These are phyloP conservation scores for Przewalskia tangutica DNA, from an alignment of 257 asterid species.

Conservation along the genomic window DNA sequence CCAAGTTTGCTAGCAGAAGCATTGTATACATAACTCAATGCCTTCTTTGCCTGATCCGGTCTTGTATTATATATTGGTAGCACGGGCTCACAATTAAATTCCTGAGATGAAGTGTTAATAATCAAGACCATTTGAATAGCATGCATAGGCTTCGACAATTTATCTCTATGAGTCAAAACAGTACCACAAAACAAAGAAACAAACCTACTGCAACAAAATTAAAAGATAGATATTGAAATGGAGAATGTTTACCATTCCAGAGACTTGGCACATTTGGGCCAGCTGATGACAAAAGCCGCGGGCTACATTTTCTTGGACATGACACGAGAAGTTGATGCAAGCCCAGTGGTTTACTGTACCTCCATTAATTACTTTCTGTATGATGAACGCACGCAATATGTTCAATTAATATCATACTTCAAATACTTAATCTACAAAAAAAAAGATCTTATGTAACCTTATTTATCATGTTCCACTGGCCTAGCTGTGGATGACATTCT, in stretches of 20 bases:
- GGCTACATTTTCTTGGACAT: conserved; percentile 90
- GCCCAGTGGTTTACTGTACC: conserved; percentile 97
- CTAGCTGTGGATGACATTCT: conserved; percentile 94
- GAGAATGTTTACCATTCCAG: conserved; percentile 66
- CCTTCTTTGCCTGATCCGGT: conserved; percentile 95
- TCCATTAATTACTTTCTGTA: conserved; percentile 91
- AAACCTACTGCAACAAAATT: no score
- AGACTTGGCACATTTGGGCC: conserved; percentile 97
- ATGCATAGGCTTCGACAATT: background rate
- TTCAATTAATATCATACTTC: background rate
- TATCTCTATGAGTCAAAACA: no score
- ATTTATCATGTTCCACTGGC: conserved; percentile 99
- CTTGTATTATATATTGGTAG: conserved; percentile 72
- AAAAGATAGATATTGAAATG: no score
- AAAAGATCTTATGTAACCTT: conserved; percentile 37
- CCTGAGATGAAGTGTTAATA: conserved; percentile 30
- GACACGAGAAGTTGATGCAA: conserved; percentile 88
- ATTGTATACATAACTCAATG: conserved; percentile 72
- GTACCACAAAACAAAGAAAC: no score
- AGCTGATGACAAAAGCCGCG: conserved; percentile 90
- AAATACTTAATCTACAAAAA: background rate
- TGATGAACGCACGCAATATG: background rate
- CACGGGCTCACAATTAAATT: conserved; percentile 73
- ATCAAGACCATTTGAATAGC: background rate
- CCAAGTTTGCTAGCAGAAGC: conserved; percentile 61